Conservation (phyloP, 192 early-diverging fungal species). For the Coemansia sp. region DNA sequence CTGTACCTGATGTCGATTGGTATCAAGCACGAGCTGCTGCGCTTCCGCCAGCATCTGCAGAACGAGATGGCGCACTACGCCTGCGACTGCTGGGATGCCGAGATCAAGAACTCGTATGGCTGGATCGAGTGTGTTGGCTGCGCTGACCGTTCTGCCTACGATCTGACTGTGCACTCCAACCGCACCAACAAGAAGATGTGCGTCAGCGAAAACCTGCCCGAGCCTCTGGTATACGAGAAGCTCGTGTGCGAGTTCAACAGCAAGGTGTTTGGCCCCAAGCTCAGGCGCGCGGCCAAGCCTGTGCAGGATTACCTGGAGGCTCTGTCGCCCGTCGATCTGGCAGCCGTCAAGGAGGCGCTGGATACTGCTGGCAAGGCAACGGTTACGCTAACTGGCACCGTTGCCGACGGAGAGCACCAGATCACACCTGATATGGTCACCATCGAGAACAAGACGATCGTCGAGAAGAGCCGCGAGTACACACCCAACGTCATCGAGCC, state of each 20-base stretch:
- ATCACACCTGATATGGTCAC: conserved; percentile 48
- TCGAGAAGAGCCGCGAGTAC: conserved; percentile 83
- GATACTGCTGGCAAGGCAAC: conserved; percentile 28
- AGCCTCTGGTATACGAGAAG: conserved; percentile 77
- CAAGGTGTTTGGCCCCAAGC: conserved; percentile 91
- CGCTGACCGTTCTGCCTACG: conserved; percentile 98
- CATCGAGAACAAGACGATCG: conserved; percentile 49
- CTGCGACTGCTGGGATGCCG: conserved; percentile 98
- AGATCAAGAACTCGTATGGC: conserved; percentile 91
- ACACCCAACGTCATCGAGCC: conserved; percentile 99
- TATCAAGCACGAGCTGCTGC: conserved; percentile 79
- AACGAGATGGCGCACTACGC: conserved; percentile 99
- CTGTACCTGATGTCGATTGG: conserved; percentile 89
- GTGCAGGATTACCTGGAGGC: conserved; percentile 77
- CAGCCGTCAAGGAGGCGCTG: conserved; percentile 53
- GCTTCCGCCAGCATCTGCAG: conserved; percentile 98
- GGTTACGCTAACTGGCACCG: conserved; percentile 27
- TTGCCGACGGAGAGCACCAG: conserved; percentile 37
- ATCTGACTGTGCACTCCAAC: conserved; percentile 88
- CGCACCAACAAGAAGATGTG: conserved; percentile 91
- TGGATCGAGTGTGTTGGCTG: conserved; percentile 99
- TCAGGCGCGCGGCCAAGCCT: conserved; percentile 88
- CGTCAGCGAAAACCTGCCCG: conserved; percentile 84
- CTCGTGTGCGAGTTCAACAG: conserved; percentile 86
- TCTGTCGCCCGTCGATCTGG: conserved; percentile 59